phyloP scores from a whole-genome alignment of 176 grass and related monocot genomes.

The Triticum timopheevii region DNA sequence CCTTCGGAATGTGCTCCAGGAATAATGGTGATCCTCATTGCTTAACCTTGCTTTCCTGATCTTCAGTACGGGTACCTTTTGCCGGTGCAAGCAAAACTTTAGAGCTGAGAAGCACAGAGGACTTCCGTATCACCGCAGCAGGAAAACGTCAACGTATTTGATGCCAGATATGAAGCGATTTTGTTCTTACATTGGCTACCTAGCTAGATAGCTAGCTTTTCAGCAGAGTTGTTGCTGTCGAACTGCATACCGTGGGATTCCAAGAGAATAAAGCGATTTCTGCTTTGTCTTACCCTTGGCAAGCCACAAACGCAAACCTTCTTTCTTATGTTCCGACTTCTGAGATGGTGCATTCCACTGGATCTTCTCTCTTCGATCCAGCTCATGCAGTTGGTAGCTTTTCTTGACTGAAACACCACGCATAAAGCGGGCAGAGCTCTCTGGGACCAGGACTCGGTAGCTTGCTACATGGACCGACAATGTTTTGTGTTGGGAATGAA shows the following conservation, averaged over 20 bases:
- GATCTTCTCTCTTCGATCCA: constrained; percentile 35
- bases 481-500: too few relatives aligned
- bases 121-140: not conserved
- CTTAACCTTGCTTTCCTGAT: constrained; percentile 18
- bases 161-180: constrained; percentile 30
- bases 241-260: not conserved
- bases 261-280: constrained; percentile 3
- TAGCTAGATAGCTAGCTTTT: not conserved
- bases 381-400: too few relatives aligned
- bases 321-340: not conserved
- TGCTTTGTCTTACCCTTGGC: not conserved
- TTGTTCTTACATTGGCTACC: constrained; percentile 2
- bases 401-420: too few relatives aligned
- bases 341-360: constrained; percentile 42
- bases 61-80: not conserved
- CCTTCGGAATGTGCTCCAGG: constrained; percentile 34
- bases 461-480: too few relatives aligned
- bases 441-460: too few relatives aligned
- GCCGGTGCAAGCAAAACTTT: too few relatives aligned
- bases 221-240: not conserved
- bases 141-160: not conserved
- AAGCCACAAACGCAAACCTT: not conserved
- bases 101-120: too few relatives aligned
- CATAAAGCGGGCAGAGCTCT: too few relatives aligned
- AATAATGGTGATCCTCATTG: constrained; percentile 18